Conservation (phyloP, 495 filamentous ascomycete genomes). For the Aspergillus hancockii region DNA sequence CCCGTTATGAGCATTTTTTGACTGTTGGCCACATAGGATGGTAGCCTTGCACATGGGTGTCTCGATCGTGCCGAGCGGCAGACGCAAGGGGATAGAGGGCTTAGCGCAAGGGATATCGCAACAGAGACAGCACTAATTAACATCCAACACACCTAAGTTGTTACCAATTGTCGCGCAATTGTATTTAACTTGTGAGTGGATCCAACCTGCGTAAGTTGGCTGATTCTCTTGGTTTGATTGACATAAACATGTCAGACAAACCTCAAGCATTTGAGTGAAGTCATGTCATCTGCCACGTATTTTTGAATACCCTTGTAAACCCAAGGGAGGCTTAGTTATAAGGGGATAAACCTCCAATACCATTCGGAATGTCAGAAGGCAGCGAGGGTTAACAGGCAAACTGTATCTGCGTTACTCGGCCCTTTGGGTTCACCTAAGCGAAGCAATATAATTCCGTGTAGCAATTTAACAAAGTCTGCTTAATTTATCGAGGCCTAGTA, state of each 20-base stretch:
- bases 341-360: not conserved
- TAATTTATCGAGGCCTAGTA: not conserved
- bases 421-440: not conserved
- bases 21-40: not conserved
- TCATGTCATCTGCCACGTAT: not conserved
- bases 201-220: not conserved
- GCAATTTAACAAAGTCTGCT: not conserved
- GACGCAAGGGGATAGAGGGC: constrained; percentile 6
- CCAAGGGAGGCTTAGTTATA: too few species aligned
- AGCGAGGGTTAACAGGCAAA: not conserved
- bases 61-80: not conserved
- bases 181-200: not conserved
- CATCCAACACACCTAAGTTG: not conserved
- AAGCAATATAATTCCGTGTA: not conserved
- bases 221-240: not conserved
- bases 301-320: not conserved
- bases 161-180: not conserved
- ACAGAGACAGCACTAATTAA: not conserved
- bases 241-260: not conserved
- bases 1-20: not conserved
- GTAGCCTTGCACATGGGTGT: not conserved
- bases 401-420: not conserved
- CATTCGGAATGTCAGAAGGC: not conserved
- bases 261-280: not conserved
- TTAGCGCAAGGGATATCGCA: not conserved